Conservation (phyloP, 1,284 basidiomycete species). For the Trichosporon sp. region DNA sequence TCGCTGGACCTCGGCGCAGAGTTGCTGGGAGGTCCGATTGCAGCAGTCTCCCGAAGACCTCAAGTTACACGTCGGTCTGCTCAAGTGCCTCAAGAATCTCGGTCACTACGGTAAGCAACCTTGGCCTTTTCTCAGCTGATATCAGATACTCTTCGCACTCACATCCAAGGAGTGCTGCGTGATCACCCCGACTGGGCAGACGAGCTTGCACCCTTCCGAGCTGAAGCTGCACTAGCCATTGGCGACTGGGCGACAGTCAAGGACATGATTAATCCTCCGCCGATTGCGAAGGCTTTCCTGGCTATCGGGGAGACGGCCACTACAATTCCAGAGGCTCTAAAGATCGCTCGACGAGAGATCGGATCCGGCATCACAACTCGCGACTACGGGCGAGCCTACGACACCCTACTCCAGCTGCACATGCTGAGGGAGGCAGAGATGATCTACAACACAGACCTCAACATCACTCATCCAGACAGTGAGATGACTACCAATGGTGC, state of each 20-base stretch:
- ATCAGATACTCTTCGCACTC: constrained; percentile 89
- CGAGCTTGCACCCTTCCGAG: constrained; percentile 77
- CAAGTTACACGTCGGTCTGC: constrained; percentile 82
- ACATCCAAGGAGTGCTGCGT: constrained; percentile 88
- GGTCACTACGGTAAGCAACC: constrained; percentile 85
- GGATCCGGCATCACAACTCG: constrained; percentile 81
- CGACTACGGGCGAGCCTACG: constrained; percentile 82
- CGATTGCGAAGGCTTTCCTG: constrained; percentile 79
- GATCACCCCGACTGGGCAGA: constrained; percentile 82
- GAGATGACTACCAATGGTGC: constrained; percentile 24
- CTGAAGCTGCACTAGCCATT: constrained; percentile 94
- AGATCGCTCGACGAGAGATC: constrained; percentile 71
- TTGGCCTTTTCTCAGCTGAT: constrained; percentile 22
- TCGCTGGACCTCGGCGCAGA: constrained; percentile 96
- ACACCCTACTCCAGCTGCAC: constrained; percentile 83
- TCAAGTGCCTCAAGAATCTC: constrained; percentile 88
- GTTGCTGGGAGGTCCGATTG: constrained; percentile 98
- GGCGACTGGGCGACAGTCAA: constrained; percentile 87
- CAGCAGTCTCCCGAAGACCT: constrained; percentile 89
- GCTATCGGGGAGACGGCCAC: constrained; percentile 61
- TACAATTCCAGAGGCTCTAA: constrained; percentile 63
- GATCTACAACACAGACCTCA: constrained; percentile 63
- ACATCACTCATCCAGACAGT: constrained; percentile 2
- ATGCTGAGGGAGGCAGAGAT: constrained; percentile 83
- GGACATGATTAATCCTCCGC: constrained; percentile 63